A percentile compares a stretch with the other conserved stretches of the same genome.
These are phyloP conservation scores for Chiua sp. DNA, from an alignment of 1,284 basidiomycete species.

Conservation along the genomic window DNA sequence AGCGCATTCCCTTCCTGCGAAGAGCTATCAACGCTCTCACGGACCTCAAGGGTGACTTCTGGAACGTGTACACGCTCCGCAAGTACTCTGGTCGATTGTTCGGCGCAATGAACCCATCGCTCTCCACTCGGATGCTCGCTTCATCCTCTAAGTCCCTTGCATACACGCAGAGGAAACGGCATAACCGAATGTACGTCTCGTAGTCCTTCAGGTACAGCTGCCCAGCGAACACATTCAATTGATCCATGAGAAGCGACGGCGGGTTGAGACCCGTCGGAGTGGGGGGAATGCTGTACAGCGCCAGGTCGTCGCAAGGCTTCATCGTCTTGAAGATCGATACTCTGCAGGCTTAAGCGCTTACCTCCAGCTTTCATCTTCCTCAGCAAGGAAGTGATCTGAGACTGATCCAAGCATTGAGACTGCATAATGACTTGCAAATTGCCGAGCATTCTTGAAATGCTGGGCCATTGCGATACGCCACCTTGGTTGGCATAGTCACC, in stretches of 20 bases:
- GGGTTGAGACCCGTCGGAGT: conserved; percentile 18
- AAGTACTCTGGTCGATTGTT: conserved; percentile 16
- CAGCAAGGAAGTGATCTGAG: too few relatives aligned
- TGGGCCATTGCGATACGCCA: conserved; percentile 3
- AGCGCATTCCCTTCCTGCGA: conserved; percentile 43
- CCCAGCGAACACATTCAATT: conserved; percentile 50
- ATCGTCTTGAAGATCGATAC: conserved; percentile 33
- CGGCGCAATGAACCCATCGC: conserved; percentile 44
- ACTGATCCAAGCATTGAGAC: background rate
- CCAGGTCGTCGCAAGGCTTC: conserved; percentile 44
- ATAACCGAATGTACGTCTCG: conserved; percentile 39
- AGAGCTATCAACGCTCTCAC: conserved; percentile 41
- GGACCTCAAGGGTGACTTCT: conserved; percentile 27
- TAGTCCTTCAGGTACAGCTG: conserved; percentile 32
- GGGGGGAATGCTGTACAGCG: conserved; percentile 39
- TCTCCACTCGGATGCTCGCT: conserved; percentile 19
- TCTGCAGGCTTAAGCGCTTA: too few relatives aligned
- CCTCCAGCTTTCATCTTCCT: too few relatives aligned
- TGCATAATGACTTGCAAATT: background rate
- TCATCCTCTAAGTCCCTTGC: conserved; percentile 22
- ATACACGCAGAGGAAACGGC: conserved; percentile 44
- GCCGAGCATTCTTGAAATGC: conserved; percentile 7
- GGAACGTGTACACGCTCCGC: conserved; percentile 29
- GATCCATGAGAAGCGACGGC: conserved; percentile 26
- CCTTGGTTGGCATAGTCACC: background rate